Conservation (phyloP, 768 basidiomycete species). For the Lanmaoa rubissima region DNA sequence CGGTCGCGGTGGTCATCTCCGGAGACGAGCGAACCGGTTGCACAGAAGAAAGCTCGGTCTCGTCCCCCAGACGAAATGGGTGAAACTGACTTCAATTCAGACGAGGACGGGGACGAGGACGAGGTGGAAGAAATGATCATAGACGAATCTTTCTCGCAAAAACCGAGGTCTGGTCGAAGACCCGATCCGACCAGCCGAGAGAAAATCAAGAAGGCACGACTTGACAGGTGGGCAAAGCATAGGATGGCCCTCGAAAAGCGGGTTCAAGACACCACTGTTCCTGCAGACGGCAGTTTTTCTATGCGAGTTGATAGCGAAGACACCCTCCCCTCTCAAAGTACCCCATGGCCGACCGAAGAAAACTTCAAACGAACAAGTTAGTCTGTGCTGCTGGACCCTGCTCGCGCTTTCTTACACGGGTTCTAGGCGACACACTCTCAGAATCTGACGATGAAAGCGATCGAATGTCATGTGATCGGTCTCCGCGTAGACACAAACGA, state of each 20-base stretch:
- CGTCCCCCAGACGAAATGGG: conserved; percentile 15
- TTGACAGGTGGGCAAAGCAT: conserved; percentile 28
- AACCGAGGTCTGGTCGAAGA: conserved; percentile 13
- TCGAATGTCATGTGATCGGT: conserved; percentile 30
- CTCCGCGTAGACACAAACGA: conserved; percentile 40
- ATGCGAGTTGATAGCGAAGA: conserved; percentile 30
- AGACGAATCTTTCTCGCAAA: conserved; percentile 31
- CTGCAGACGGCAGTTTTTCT: conserved; percentile 28
- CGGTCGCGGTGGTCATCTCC: conserved; percentile 29
- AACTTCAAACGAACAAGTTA: conserved; percentile 51
- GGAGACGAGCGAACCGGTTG: conserved; percentile 10
- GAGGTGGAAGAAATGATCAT: conserved; percentile 53
- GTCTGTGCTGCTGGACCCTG: neutral
- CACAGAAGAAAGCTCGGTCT: conserved; percentile 30
- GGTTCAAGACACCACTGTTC: conserved; percentile 31
- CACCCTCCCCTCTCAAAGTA: conserved; percentile 13
- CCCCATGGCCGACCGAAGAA: conserved; percentile 28
- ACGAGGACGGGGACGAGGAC: conserved; percentile 39
- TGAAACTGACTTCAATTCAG: conserved; percentile 30
- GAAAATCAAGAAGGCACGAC: conserved; percentile 28
- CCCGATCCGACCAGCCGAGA: conserved; percentile 31
- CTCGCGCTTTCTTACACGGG: conserved; percentile 1
- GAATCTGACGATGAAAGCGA: conserved; percentile 34
- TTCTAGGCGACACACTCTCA: conserved; percentile 9
- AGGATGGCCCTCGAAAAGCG: conserved; percentile 26